phyloP scores from a whole-genome alignment of 257 asterid species.

The Paraleonurus japonicus region DNA sequence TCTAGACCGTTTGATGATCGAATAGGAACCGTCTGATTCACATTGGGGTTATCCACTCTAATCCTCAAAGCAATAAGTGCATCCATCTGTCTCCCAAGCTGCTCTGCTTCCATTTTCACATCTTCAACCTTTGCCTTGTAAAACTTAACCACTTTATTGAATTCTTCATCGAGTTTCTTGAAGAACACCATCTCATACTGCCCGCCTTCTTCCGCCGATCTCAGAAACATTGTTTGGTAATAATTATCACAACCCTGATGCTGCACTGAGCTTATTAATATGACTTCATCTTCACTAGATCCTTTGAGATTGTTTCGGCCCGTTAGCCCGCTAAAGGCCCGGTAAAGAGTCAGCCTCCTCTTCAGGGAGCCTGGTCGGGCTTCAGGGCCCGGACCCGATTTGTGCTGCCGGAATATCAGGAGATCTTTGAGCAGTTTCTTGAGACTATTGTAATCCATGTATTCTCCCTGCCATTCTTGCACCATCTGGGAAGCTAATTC shows the following conservation, averaged over 20 bases:
- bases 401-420: slow-evolving; percentile 29
- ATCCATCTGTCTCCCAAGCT: slow-evolving; percentile 77
- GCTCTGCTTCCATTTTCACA: slow-evolving; percentile 49
- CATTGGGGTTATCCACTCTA: slow-evolving; percentile 48
- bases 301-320: slow-evolving; percentile 22
- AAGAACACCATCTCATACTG: slow-evolving; percentile 61
- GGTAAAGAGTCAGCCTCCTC: slow-evolving; percentile 62
- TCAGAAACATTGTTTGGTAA: slow-evolving; percentile 66
- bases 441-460: slow-evolving; percentile 66
- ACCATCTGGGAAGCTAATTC: slow-evolving; percentile 84
- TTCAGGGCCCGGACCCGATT: slow-evolving; percentile 2
- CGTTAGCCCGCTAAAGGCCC: slow-evolving; percentile 79
- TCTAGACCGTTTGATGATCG: neutral
- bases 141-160: slow-evolving; percentile 64
- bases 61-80: slow-evolving; percentile 77
- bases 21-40: slow-evolving; percentile 2
- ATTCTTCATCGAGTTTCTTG: slow-evolving; percentile 56
- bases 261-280: slow-evolving; percentile 49
- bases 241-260: slow-evolving; percentile 32
- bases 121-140: slow-evolving; percentile 52
- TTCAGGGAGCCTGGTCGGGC: slow-evolving; percentile 35
- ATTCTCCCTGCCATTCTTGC: slow-evolving; percentile 78
- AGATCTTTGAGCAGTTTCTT: slow-evolving; percentile 51
- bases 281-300: slow-evolving; percentile 63
- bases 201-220: slow-evolving; percentile 66